A percentile compares a stretch with the other conserved stretches of the same genome.
Evolutionary conservation across 345 rosid genomes (phyloP).

Genomic region (Litchi chinensis): DNA sequence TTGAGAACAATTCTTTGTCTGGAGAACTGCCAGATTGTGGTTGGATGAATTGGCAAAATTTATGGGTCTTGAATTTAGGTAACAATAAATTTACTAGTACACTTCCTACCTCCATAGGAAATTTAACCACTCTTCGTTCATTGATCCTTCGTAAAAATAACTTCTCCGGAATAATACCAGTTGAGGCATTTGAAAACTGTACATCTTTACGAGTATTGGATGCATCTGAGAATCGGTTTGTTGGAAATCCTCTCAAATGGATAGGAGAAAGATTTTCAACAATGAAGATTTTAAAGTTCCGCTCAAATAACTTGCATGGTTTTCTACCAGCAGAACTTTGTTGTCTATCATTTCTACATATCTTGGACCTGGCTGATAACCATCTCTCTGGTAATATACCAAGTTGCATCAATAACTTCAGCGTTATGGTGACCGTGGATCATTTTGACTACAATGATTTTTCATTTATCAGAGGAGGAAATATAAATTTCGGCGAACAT

Average conservation of each 20-base stretch:
- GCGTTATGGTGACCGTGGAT: neutral
- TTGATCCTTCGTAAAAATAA: conserved; percentile 21
- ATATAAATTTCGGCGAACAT: too few species aligned
- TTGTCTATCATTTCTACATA: neutral
- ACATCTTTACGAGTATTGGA: neutral
- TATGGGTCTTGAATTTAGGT: conserved; percentile 15
- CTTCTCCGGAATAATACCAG: conserved; percentile 12
- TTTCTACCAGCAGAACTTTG: neutral
- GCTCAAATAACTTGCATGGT: too few species aligned
- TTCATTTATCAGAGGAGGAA: too few species aligned
- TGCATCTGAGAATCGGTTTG: neutral
- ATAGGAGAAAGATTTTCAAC: too few species aligned
- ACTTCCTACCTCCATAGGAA: conserved; percentile 27
- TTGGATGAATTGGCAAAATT: conserved; percentile 21
- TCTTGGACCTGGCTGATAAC: neutral
- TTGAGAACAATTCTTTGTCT: conserved; percentile 21
- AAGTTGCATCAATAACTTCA: conserved; percentile 22
- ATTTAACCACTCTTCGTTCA: conserved; percentile 14
- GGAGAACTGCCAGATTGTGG: conserved; percentile 31
- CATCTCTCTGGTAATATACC: conserved; percentile 19
- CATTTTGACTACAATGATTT: neutral
- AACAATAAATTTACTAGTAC: conserved; percentile 19
- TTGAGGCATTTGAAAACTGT: neutral
- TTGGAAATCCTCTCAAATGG: too few species aligned
- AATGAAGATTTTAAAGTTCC: too few species aligned